Conservation (phyloP, 257 asterid genomes). For the Solanum chilense region DNA sequence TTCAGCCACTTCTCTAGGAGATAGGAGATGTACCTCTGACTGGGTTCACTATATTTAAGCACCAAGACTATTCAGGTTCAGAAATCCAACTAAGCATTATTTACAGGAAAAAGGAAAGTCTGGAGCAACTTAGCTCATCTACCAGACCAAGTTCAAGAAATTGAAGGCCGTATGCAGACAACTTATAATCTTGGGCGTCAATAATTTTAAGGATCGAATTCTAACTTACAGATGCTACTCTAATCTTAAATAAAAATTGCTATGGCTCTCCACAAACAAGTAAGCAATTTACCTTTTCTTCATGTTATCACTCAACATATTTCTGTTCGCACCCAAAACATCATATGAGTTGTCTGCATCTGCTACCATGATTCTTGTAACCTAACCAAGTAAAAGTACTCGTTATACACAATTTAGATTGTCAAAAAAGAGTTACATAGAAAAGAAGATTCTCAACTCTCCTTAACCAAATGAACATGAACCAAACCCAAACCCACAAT, state of each 20-base stretch:
- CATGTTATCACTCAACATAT: conserved; percentile 79
- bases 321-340: conserved; percentile 67
- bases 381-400: conserved; percentile 21
- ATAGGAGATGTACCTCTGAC: background rate
- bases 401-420: background rate
- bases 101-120: background rate
- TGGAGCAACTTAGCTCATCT: background rate
- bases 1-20: background rate
- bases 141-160: background rate
- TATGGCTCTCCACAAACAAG: background rate
- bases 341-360: conserved; percentile 77
- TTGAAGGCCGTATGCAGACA: background rate
- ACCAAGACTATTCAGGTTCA: background rate
- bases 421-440: background rate
- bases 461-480: background rate
- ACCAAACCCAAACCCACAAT: background rate
- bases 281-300: conserved; percentile 61
- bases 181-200: background rate
- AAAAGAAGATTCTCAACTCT: background rate
- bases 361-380: conserved; percentile 79
- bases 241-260: background rate
- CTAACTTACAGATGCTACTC: background rate
- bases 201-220: background rate
- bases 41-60: background rate
- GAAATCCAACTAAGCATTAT: background rate